Percentiles rank a stretch among this genome's conserved stretches.
These are phyloP conservation scores for Amylocystis lapponica DNA, from an alignment of 768 basidiomycete genomes.

Conservation along the genomic window DNA sequence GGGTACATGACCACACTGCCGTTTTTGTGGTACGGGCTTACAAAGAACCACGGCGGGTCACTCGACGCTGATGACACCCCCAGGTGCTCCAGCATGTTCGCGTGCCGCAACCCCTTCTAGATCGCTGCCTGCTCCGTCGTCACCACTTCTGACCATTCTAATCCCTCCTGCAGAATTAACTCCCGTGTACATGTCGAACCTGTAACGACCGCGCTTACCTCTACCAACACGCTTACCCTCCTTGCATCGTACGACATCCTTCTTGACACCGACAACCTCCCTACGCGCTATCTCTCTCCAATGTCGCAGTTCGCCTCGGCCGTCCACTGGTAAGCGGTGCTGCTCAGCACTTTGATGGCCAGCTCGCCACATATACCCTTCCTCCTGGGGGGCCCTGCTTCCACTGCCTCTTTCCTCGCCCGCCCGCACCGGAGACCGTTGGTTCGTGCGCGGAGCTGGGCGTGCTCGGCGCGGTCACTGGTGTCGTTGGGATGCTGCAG, in stretches of 20 bases:
- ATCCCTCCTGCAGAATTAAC: slow-evolving; percentile 59
- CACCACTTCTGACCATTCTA: no score
- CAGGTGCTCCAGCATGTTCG: slow-evolving; percentile 61
- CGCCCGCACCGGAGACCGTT: slow-evolving; percentile 55
- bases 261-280: slow-evolving; percentile 89
- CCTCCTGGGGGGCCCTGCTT: slow-evolving; percentile 75
- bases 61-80: slow-evolving; percentile 68
- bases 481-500: slow-evolving; percentile 85
- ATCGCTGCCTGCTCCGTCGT: no score
- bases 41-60: slow-evolving; percentile 37
- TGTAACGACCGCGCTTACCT: slow-evolving; percentile 44
- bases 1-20: slow-evolving; percentile 58
- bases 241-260: slow-evolving; percentile 67
- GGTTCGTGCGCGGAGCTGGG: slow-evolving; percentile 88
- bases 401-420: slow-evolving; percentile 85
- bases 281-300: slow-evolving; percentile 93
- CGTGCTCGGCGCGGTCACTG: slow-evolving; percentile 84
- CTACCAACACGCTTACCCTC: slow-evolving; percentile 59
- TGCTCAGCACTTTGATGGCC: slow-evolving; percentile 81
- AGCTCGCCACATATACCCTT: slow-evolving; percentile 67
- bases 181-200: slow-evolving; percentile 57
- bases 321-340: slow-evolving; percentile 91
- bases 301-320: slow-evolving; percentile 67
- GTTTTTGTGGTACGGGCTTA: slow-evolving; percentile 62
- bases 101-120: slow-evolving; percentile 62